Evolutionary conservation across 768 basidiomycete species (phyloP), one percentile per base, ranked within the genome.

Genomic region (Candolleomyces aberdarensis): DNA sequence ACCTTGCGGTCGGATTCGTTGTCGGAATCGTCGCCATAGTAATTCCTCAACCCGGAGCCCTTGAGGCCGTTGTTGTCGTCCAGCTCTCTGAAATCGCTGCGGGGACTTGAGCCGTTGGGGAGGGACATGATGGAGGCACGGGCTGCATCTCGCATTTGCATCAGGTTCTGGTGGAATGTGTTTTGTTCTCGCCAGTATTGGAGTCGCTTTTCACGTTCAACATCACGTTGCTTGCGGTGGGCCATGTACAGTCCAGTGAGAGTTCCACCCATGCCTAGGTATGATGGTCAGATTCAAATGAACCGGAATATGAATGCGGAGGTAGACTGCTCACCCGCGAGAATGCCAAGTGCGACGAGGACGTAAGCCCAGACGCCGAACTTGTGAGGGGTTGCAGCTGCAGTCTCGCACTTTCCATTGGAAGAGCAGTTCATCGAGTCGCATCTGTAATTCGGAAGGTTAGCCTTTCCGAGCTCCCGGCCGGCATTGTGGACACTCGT

Each of bases 141-240:
- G 20, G 88, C 88, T 5, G 85, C 85, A 67, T 90, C 87, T 60
- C 87, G 83, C 89, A 92, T 90, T 67, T 89, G 85, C 69, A 88
- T 69, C 56, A 93, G 83, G 69, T 89, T 90, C 74, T 90, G 87
- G 65, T 89, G 88, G 81, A 91, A 89, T 9, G 88, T 84, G 65
- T 87, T 88, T 86, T 91, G 65, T 76, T 95, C 93, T 65, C 87
- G 86, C 88, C 93, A 94, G 74, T 95, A 94, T 70, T 93, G 91
- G 47, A 87, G 76, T 65, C 93, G 88, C 73, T 89, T 93, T 75
- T 91, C 87, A 50, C 91, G 87, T 67, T 94, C 92, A 60, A 78
- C 73, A 46, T 87, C 86, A 65, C 93, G 85, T 64, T 89, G 83
- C 65, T 85, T 83, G 43, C 86, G 77, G 66, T 94, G 92, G 7